Evolutionary conservation across 2,329 filamentous ascomycete genomes (phyloP), one percentile per base, ranked within the genome.

Genomic region (Fusarium oligoseptatum): DNA sequence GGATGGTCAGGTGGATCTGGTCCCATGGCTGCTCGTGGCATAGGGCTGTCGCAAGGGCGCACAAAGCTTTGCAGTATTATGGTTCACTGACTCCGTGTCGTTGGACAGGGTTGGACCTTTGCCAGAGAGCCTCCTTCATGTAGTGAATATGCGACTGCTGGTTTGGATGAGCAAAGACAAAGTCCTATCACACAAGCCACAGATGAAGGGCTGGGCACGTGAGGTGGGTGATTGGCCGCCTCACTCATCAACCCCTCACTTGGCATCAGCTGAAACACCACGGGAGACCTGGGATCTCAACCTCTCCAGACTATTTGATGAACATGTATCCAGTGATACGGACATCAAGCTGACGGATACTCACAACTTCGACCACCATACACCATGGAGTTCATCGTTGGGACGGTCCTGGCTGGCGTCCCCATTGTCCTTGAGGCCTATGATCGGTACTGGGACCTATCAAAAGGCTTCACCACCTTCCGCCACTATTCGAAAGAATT

Each of bases 341-440:
- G 2, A 32, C 29, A 32, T 11, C 5, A 11, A n/a, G 45, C 12
- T 29, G 14, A 50, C 14, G 24, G 9, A n/a, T 3, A 10, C 17
- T 3, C 29, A 6, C 14, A 0, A 4, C 2, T 29, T 27, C 4
- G 22, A 5, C 9, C 12, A 0, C 9, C 9, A 7, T 22, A 2
- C 11, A 6, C 7, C 9, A 56, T 57, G 52, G 52, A 57, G 32
- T 57, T 57, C 20, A 60, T 60, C 36, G 36, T 37, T 8, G 56
- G 56, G 10, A 39, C 36, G 1, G 56, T 60, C 15, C 17, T 60
- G 10, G 36, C 22, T 8, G 56, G 34, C 6, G 36, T 60, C 17
- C 36, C 56, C 0, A 20, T 60, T 4, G 36, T 60, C 1, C 15
- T 60, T 1, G 56, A 41, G 17, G 56, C 56, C 3, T 60, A 60